phyloP scores from a whole-genome alignment of 2,329 filamentous ascomycete species.

The Macroventuria anomochaeta region DNA sequence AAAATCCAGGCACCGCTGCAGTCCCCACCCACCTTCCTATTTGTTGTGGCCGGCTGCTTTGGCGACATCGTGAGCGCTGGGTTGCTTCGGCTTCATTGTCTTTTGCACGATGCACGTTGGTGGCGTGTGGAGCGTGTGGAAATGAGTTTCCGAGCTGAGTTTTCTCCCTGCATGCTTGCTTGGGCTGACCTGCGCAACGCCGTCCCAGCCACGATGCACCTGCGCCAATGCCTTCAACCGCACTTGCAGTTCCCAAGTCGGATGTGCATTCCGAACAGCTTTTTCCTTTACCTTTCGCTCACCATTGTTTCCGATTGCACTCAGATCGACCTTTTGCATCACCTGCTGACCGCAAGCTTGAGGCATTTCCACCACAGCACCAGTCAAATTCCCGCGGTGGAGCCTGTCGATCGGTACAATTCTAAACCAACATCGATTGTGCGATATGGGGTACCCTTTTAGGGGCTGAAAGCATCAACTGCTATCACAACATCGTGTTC shows the following conservation, averaged over 20 bases:
- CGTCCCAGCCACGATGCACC: slow-evolving; percentile 3
- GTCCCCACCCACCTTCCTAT: slow-evolving; percentile 28
- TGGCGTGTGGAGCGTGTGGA: slow-evolving; percentile 15
- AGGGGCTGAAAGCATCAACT: slow-evolving; percentile 10
- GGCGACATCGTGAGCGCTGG: slow-evolving; percentile 6
- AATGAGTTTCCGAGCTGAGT: background rate
- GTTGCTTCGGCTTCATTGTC: slow-evolving; percentile 11
- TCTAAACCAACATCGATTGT: slow-evolving; percentile 20
- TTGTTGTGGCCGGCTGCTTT: slow-evolving; percentile 23
- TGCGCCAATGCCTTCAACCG: background rate
- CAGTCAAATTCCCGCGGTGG: slow-evolving; percentile 9
- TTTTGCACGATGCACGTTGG: slow-evolving; percentile 8
- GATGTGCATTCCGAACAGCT: slow-evolving; percentile 3
- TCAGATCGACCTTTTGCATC: background rate
- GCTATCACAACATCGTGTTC: slow-evolving; percentile 4
- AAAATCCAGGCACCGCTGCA: slow-evolving; percentile 20
- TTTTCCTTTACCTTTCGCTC: background rate
- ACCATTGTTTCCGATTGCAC: background rate
- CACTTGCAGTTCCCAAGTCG: background rate
- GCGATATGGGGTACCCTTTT: background rate
- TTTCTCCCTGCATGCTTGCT: background rate
- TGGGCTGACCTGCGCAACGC: slow-evolving; percentile 5
- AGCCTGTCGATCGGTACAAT: slow-evolving; percentile 18
- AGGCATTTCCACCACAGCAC: slow-evolving; percentile 4
- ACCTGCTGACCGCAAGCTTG: background rate